Conservation (phyloP, 345 rosid species). For the Barbarea vulgaris region DNA sequence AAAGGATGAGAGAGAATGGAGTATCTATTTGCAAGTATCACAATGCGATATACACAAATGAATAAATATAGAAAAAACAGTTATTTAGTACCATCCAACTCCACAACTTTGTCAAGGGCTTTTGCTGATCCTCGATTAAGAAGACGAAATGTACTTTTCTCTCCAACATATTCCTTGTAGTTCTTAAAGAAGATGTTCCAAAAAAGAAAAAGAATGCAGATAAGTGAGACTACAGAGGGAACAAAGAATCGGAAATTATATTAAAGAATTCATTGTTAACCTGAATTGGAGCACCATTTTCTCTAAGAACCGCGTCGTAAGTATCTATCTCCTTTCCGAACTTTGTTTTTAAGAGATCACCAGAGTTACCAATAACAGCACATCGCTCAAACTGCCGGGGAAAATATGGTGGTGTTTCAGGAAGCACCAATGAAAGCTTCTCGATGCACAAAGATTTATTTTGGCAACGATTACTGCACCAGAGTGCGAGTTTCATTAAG, state of each 20-base stretch:
- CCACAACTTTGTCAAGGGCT: slow-evolving; percentile 98
- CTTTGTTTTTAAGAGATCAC: slow-evolving; percentile 87
- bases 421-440: slow-evolving; percentile 86
- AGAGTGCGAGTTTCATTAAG: slow-evolving; percentile 16
- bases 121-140: slow-evolving; percentile 96
- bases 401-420: slow-evolving; percentile 77
- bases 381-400: slow-evolving; percentile 84
- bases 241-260: background rate
- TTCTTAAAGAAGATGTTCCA: slow-evolving; percentile 51
- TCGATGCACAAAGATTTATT: slow-evolving; percentile 76
- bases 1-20: slow-evolving; percentile 29
- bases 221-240: slow-evolving; percentile 5
- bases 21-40: slow-evolving; percentile 6
- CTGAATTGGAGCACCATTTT: slow-evolving; percentile 93
- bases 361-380: slow-evolving; percentile 97
- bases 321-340: slow-evolving; percentile 91
- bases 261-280: slow-evolving; percentile 39
- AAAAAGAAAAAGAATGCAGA: background rate
- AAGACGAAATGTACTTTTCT: slow-evolving; percentile 87
- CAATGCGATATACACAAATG: background rate
- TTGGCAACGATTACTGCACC: slow-evolving; percentile 75
- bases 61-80: background rate
- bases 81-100: slow-evolving; percentile 75
- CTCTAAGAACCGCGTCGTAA: slow-evolving; percentile 83
- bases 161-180: slow-evolving; percentile 75